Evolutionary conservation across 2,329 filamentous ascomycete genomes (phyloP).

Genomic region (Penicillium expansum): DNA sequence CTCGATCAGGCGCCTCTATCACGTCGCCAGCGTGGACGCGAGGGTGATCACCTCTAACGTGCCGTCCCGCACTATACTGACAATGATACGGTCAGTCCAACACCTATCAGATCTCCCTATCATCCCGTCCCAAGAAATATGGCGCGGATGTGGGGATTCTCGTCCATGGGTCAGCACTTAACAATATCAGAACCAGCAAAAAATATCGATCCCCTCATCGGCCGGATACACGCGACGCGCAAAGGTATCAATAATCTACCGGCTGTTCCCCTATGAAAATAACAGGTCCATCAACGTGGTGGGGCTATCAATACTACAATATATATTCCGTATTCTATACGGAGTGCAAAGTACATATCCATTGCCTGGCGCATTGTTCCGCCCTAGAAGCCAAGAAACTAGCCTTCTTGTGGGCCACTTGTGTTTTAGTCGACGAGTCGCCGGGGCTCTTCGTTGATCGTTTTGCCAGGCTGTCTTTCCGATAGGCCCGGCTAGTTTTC

Average conservation of each 20-base stretch:
- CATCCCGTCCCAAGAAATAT: slow-evolving; percentile 3
- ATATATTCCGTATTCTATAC: neutral
- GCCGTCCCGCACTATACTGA: neutral
- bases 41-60: neutral
- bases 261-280: neutral
- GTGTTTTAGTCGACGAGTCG: neutral
- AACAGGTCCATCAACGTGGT: neutral
- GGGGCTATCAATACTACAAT: neutral
- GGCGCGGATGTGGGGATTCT: neutral
- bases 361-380: neutral
- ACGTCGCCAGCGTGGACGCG: neutral
- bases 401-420: neutral
- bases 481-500: neutral
- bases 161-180: slow-evolving; percentile 2
- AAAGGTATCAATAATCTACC: neutral
- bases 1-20: slow-evolving; percentile 1
- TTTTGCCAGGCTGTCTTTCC: neutral
- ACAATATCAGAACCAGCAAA: neutral
- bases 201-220: slow-evolving; percentile 14
- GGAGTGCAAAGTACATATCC: neutral
- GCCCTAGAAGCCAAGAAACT: neutral
- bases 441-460: neutral
- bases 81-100: neutral
- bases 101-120: slow-evolving; percentile 5
- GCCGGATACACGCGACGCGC: neutral